phyloP scores from a whole-genome alignment of 805 yeast species.

The Yamadazyma olivae region DNA sequence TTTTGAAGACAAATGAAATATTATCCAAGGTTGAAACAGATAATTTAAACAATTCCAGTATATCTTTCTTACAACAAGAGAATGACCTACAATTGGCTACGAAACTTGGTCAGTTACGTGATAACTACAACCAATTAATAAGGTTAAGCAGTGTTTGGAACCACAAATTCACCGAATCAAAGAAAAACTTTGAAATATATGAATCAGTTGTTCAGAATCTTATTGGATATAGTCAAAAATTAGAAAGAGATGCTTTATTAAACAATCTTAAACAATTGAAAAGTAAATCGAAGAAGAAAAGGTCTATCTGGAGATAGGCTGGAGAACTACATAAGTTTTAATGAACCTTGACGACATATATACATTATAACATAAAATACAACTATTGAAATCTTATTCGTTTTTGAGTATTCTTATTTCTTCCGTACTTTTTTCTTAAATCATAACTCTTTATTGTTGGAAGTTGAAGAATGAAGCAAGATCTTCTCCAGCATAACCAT shows the following conservation, averaged over 20 bases:
- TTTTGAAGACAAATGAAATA: constrained; percentile 23
- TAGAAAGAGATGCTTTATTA: constrained; percentile 50
- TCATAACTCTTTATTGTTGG: constrained; percentile 1
- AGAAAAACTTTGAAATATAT: constrained; percentile 68
- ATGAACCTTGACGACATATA: constrained; percentile 1
- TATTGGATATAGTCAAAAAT: constrained; percentile 85
- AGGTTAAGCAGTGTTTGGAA: constrained; percentile 47
- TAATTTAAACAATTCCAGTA: constrained; percentile 29
- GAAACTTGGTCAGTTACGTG: constrained; percentile 33
- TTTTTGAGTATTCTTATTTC: too few species aligned
- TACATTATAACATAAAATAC: too few species aligned
- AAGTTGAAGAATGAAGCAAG: constrained; percentile 24
- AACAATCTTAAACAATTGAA: constrained; percentile 30
- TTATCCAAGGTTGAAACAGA: constrained; percentile 33
- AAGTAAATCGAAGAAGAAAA: constrained; percentile 13
- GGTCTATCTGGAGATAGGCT: constrained; percentile 11
- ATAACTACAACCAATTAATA: constrained; percentile 23
- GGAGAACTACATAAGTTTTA: too few species aligned
- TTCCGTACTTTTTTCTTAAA: too few species aligned
- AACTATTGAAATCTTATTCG: too few species aligned
- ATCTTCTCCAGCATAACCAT: constrained; percentile 18
- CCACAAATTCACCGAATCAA: constrained; percentile 44
- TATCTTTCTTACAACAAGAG: constrained; percentile 19
- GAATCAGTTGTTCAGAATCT: constrained; percentile 87
- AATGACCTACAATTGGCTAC: constrained; percentile 22